These are phyloP conservation scores for Sechiopsis laciniata DNA, from an alignment of 306 rosid genomes.

Conservation along the genomic window DNA sequence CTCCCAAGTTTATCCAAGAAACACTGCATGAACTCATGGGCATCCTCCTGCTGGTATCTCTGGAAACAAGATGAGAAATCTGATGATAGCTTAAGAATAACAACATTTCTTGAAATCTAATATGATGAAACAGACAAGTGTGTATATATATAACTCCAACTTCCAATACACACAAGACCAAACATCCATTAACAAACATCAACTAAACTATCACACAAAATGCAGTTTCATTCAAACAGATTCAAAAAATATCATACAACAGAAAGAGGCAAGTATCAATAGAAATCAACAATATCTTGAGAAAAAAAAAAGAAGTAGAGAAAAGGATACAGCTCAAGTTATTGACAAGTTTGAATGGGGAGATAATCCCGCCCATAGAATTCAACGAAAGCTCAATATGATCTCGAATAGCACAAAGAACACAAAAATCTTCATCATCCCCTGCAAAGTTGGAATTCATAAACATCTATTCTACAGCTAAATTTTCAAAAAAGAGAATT, in stretches of 20 bases:
- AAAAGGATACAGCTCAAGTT: slow-evolving; percentile 77
- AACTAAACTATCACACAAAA: neutral
- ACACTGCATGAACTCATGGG: slow-evolving; percentile 86
- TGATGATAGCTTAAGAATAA: slow-evolving; percentile 45
- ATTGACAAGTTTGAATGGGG: slow-evolving; percentile 50
- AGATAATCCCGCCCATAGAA: slow-evolving; percentile 37
- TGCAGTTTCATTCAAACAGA: neutral
- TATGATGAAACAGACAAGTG: neutral
- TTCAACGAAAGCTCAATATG: slow-evolving; percentile 48
- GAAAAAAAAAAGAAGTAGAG: neutral
- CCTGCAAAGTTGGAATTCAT: slow-evolving; percentile 42
- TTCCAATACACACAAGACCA: neutral
- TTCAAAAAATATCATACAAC: neutral
- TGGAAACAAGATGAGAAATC: neutral
- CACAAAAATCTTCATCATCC: slow-evolving; percentile 48
- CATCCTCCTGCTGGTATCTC: slow-evolving; percentile 34
- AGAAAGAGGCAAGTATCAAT: neutral
- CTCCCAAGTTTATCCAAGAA: slow-evolving; percentile 66
- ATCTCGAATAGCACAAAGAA: slow-evolving; percentile 50
- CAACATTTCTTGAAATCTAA: slow-evolving; percentile 21
- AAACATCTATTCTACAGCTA: neutral
- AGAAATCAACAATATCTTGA: neutral
- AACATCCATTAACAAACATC: neutral
- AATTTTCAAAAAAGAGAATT: neutral
- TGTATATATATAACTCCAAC: neutral